A percentile compares a stretch with the other conserved stretches of the same genome.
phyloP scores from a whole-genome alignment of 345 rosid genomes.

The Theobroma cacao region DNA sequence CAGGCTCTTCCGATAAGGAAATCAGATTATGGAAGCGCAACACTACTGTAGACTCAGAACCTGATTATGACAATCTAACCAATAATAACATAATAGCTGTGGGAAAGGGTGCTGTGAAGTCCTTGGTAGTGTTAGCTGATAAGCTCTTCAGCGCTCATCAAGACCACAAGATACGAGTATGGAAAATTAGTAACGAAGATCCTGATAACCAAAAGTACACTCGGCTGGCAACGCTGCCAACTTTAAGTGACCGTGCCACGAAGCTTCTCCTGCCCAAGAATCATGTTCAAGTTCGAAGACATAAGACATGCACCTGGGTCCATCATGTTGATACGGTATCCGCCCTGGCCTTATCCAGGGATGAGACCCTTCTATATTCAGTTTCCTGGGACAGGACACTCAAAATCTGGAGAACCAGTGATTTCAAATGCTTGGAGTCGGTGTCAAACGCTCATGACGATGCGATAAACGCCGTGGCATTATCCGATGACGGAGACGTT shows the following conservation, averaged over 20 bases:
- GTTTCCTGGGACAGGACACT: constrained; percentile 95
- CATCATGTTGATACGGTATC: constrained; percentile 86
- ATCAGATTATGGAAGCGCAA: constrained; percentile 60
- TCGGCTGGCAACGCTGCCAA: constrained; percentile 80
- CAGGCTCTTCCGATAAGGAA: constrained; percentile 64
- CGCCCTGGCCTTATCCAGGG: constrained; percentile 65
- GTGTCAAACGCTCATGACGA: constrained; percentile 80
- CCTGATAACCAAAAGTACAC: constrained; percentile 44
- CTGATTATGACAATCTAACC: constrained; percentile 17
- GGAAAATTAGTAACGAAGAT: constrained; percentile 58
- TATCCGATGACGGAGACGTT: constrained; percentile 54
- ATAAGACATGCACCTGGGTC: constrained; percentile 80
- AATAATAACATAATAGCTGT: constrained; percentile 32
- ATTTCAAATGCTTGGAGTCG: constrained; percentile 85
- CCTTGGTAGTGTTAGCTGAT: constrained; percentile 57
- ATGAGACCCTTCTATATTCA: constrained; percentile 70
- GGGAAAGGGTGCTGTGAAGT: constrained; percentile 78
- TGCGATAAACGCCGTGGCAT: constrained; percentile 74
- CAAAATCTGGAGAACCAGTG: constrained; percentile 78
- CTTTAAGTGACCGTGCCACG: constrained; percentile 64
- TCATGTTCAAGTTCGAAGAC: constrained; percentile 70
- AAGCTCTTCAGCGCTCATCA: constrained; percentile 92
- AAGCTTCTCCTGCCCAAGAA: constrained; percentile 58
- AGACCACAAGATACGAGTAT: constrained; percentile 90
- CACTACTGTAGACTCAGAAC: constrained; percentile 31